These are phyloP conservation scores for Kockiozyma suomiensis DNA, from an alignment of 805 yeast species.

Conservation along the genomic window DNA sequence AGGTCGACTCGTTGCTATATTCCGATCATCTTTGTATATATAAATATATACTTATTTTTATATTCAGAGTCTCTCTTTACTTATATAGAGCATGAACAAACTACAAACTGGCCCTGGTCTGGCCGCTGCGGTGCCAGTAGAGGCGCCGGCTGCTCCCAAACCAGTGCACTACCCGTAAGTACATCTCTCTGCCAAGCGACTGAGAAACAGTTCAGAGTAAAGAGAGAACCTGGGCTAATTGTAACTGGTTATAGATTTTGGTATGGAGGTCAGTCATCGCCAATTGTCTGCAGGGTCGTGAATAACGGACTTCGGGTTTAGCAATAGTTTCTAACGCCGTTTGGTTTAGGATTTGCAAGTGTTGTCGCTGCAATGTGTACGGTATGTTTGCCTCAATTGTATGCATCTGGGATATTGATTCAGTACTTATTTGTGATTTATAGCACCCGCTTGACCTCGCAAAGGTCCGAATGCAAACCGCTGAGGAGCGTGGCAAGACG, in stretches of 20 bases:
- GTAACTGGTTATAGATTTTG: slow-evolving; percentile 47
- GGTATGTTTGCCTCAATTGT: slow-evolving; percentile 6
- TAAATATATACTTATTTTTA: too few species aligned
- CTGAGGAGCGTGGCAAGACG: slow-evolving; percentile 64
- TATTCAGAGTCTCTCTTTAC: background rate
- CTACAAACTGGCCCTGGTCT: background rate
- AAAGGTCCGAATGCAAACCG: slow-evolving; percentile 83
- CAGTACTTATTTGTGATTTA: too few species aligned
- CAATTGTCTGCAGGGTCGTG: background rate
- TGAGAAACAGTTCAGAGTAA: too few species aligned
- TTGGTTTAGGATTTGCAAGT: slow-evolving; percentile 39
- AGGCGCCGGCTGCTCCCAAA: slow-evolving; percentile 1
- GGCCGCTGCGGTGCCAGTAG: background rate
- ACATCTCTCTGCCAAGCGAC: too few species aligned
- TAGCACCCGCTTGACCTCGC: slow-evolving; percentile 82
- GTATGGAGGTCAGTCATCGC: slow-evolving; percentile 46
- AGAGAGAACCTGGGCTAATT: too few species aligned
- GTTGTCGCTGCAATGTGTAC: slow-evolving; percentile 47
- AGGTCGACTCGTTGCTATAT: too few species aligned
- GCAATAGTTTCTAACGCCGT: background rate
- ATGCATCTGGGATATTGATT: background rate
- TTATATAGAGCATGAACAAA: background rate
- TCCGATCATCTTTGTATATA: too few species aligned
- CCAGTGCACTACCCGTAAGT: slow-evolving; percentile 40
- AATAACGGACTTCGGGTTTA: background rate